phyloP scores from a whole-genome alignment of 768 basidiomycete species.

The Coprinopsis sp. region DNA sequence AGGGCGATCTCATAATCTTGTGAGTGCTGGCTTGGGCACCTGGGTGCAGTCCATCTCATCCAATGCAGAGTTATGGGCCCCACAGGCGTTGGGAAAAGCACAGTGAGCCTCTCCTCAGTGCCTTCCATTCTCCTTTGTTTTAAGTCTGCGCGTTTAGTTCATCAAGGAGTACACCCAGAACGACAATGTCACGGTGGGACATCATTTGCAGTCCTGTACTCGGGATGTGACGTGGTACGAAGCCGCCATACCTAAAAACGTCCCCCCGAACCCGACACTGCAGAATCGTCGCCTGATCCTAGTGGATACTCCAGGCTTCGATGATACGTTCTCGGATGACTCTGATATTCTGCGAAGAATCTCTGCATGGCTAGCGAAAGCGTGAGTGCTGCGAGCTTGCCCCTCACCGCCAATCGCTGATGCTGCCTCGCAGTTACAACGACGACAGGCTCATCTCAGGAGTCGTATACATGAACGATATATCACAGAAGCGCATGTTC shows the following conservation, averaged over 20 bases:
- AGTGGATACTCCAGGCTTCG: conserved; percentile 6
- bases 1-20: too few species aligned
- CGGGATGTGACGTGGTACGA: background rate
- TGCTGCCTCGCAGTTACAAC: background rate
- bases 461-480: conserved; percentile 8
- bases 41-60: too few species aligned
- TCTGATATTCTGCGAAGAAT: background rate
- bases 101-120: background rate
- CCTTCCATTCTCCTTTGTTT: background rate
- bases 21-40: too few species aligned
- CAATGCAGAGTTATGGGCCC: conserved; percentile 10
- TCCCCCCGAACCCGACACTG: background rate
- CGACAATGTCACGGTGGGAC: background rate
- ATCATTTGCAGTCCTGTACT: conserved; percentile 1
- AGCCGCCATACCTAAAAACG: conserved; percentile 4
- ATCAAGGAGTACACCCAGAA: background rate
- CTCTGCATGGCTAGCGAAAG: background rate
- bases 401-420: background rate
- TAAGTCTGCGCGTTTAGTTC: background rate
- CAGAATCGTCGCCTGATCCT: background rate
- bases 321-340: background rate
- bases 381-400: background rate
- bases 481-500: conserved; percentile 5
- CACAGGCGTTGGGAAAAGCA: conserved; percentile 9
- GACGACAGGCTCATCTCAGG: conserved; percentile 2